A percentile compares a stretch with the other conserved stretches of the same genome.
These are phyloP conservation scores for Pyricularia pennisetigena DNA, from an alignment of 2,329 filamentous ascomycete species.

Conservation along the genomic window DNA sequence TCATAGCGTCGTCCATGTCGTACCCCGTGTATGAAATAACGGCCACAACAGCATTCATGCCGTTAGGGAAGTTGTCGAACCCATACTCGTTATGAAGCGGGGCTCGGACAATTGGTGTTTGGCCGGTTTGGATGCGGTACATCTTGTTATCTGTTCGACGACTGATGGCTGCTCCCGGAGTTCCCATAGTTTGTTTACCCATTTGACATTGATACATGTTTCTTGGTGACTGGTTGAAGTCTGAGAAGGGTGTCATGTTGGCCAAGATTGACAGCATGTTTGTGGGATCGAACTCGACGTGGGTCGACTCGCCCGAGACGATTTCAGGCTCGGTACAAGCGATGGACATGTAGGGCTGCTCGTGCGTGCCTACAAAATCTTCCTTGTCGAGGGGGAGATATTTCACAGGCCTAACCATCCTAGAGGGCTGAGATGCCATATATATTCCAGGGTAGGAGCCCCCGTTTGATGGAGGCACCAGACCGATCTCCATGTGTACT, in stretches of 20 bases:
- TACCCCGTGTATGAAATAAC: conserved; percentile 99
- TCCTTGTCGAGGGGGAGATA: conserved; percentile 79
- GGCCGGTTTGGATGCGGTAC: conserved; percentile 88
- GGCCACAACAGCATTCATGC: conserved; percentile 88
- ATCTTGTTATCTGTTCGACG: conserved; percentile 96
- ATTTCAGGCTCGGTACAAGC: conserved; percentile 85
- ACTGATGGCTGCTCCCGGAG: conserved; percentile 72
- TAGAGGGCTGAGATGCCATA: conserved; percentile 75
- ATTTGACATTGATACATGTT: conserved; percentile 99
- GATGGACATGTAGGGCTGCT: conserved; percentile 98
- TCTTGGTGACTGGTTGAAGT: conserved; percentile 96
- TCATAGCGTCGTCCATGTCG: conserved; percentile 99
- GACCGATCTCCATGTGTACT: conserved; percentile 79
- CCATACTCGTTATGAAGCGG: conserved; percentile 94
- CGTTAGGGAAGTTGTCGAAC: conserved; percentile 96
- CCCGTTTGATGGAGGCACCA: conserved; percentile 75
- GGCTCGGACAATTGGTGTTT: conserved; percentile 86
- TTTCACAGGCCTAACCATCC: conserved; percentile 87
- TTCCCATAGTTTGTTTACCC: conserved; percentile 99
- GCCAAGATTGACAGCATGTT: conserved; percentile 96
- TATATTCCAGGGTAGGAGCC: conserved; percentile 97
- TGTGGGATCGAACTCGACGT: conserved; percentile 89
- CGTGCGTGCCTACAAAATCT: conserved; percentile 85
- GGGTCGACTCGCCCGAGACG: conserved; percentile 77
- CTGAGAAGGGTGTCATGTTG: conserved; percentile 97